These are phyloP conservation scores for Blastobotrys ciferrii DNA, from an alignment of 1,139 yeast genomes.

Conservation along the genomic window DNA sequence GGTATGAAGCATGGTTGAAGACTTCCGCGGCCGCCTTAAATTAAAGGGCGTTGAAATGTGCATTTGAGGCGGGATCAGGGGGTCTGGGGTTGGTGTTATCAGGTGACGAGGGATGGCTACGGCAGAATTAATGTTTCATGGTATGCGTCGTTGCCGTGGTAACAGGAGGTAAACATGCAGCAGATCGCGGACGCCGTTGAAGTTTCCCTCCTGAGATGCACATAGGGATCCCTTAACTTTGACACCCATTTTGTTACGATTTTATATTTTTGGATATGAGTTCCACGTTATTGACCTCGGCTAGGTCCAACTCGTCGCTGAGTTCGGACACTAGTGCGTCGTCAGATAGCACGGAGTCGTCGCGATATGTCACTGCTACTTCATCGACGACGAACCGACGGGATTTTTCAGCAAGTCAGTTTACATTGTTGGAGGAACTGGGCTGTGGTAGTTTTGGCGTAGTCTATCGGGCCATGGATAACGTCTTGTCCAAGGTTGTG, in stretches of 20 bases:
- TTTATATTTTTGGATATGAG: neutral
- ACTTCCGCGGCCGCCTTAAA: neutral
- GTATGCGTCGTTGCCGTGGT: constrained; percentile 3
- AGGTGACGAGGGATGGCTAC: neutral
- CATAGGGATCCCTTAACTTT: neutral
- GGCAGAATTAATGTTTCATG: neutral
- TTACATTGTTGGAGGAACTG: constrained; percentile 67
- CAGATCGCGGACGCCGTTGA: neutral
- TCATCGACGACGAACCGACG: constrained; percentile 23
- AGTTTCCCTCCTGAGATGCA: neutral
- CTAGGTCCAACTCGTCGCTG: constrained; percentile 7
- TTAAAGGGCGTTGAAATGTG: neutral
- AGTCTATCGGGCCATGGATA: constrained; percentile 71
- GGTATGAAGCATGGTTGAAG: neutral
- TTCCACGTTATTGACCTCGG: constrained; percentile 1
- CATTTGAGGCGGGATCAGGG: neutral
- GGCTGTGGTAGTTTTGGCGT: constrained; percentile 91
- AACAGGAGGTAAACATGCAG: neutral
- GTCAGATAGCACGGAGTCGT: constrained; percentile 1
- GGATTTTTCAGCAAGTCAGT: constrained; percentile 47
- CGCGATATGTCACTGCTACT: constrained; percentile 4
- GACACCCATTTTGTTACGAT: neutral
- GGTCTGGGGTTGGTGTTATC: neutral
- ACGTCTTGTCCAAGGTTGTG: constrained; percentile 24
- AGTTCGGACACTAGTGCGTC: constrained; percentile 1